Percentiles rank a stretch among this genome's conserved stretches.
Conservation (phyloP, 208 protist genomes). For the Zelonia costaricensis region DNA sequence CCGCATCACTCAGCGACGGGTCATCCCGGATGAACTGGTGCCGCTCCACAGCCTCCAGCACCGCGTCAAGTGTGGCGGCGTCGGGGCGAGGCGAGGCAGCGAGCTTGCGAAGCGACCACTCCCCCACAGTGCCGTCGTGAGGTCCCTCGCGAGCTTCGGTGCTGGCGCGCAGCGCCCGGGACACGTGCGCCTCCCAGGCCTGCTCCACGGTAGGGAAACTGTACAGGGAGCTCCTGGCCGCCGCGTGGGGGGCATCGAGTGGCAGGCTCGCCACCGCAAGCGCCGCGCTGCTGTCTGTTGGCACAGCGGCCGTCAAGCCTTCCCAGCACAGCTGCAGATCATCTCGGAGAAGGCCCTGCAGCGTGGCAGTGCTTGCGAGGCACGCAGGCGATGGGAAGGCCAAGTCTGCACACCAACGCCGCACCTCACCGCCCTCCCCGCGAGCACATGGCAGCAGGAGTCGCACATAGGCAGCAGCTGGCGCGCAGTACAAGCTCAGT, state of each 20-base stretch:
- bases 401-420: neutral
- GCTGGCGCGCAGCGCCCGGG: neutral
- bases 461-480: constrained; percentile 9
- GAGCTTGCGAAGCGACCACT: constrained; percentile 22
- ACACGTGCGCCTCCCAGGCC: constrained; percentile 40
- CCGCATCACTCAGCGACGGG: constrained; percentile 11
- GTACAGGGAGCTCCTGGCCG: constrained; percentile 22
- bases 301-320: constrained; percentile 18
- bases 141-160: neutral
- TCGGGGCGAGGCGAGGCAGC: neutral
- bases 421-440: no score
- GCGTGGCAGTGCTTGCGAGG: neutral
- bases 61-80: neutral
- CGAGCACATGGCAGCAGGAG: constrained; percentile 6
- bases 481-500: constrained; percentile 12
- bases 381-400: neutral
- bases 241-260: constrained; percentile 5
- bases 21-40: constrained; percentile 8
- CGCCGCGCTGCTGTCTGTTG: no score
- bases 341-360: constrained; percentile 23
- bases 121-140: neutral
- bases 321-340: constrained; percentile 28
- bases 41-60: constrained; percentile 6
- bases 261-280: constrained; percentile 28
- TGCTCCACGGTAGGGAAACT: constrained; percentile 48